Percentiles rank a stretch among this genome's conserved stretches.
Evolutionary conservation across 495 filamentous ascomycete genomes (phyloP).

Genomic region (Achaetomiella virescens): DNA sequence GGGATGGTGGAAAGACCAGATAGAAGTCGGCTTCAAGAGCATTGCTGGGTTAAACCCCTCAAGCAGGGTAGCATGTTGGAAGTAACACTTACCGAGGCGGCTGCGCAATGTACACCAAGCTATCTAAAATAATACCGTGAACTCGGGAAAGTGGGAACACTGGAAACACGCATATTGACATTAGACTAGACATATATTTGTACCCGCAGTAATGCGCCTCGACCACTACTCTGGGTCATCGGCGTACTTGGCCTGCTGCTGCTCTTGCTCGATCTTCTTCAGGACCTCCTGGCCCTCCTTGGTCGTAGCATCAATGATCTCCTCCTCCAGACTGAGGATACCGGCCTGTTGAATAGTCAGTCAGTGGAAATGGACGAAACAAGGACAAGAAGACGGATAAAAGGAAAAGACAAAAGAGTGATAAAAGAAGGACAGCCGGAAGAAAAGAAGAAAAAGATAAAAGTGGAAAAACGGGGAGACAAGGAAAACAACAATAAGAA

Average conservation of each 20-base stretch:
- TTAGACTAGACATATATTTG: neutral
- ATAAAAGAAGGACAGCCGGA: neutral
- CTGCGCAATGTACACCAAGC: no score
- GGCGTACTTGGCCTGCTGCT: conserved; percentile 32
- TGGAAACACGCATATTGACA: neutral
- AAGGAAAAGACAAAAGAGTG: neutral
- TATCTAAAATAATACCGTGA: no score
- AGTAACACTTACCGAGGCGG: no score
- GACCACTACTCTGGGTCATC: conserved; percentile 19
- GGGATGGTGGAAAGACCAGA: no score
- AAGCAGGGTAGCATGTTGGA: no score
- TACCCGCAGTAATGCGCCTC: neutral
- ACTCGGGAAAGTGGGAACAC: neutral
- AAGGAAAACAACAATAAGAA: neutral
- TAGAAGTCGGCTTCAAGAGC: no score
- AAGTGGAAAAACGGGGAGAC: neutral
- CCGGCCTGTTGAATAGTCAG: conserved; percentile 49
- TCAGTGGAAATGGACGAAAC: neutral
- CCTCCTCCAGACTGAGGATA: conserved; percentile 85
- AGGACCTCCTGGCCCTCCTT: conserved; percentile 77
- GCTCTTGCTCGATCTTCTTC: conserved; percentile 64
- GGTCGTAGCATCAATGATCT: conserved; percentile 93
- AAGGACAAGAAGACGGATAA: neutral
- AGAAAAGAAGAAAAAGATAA: neutral
- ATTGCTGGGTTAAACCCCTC: no score